Conservation (phyloP, 2,329 filamentous ascomycete genomes). For the Lasiodiplodia citricola region DNA sequence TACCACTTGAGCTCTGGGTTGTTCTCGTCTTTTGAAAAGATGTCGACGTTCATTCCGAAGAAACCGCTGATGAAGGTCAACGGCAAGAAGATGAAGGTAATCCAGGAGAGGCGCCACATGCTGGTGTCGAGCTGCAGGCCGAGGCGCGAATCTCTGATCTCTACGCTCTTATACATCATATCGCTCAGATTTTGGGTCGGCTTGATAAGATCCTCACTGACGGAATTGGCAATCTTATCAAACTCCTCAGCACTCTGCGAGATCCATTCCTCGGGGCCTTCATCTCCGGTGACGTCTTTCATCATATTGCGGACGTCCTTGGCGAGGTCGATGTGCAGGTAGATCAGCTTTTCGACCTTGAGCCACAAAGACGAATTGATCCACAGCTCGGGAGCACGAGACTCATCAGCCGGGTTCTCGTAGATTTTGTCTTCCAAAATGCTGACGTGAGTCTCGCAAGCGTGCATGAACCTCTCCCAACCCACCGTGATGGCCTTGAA, state of each 20-base stretch:
- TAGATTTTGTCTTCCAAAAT: slow-evolving; percentile 60
- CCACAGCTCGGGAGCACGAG: slow-evolving; percentile 59
- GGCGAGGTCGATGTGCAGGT: slow-evolving; percentile 55
- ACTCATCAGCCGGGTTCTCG: slow-evolving; percentile 60
- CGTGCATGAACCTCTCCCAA: slow-evolving; percentile 54
- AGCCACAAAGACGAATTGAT: slow-evolving; percentile 57
- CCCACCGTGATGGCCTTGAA: slow-evolving; percentile 53
- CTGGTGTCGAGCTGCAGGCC: slow-evolving; percentile 55
- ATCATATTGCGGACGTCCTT: slow-evolving; percentile 53
- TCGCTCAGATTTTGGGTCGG: slow-evolving; percentile 57
- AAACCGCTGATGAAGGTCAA: slow-evolving; percentile 57
- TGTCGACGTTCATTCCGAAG: slow-evolving; percentile 60
- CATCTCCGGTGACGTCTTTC: slow-evolving; percentile 46
- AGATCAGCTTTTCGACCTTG: slow-evolving; percentile 59
- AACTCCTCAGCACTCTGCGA: slow-evolving; percentile 48
- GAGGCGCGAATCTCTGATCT: slow-evolving; percentile 57
- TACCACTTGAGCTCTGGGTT: slow-evolving; percentile 57
- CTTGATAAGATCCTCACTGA: slow-evolving; percentile 57
- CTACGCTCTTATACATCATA: slow-evolving; percentile 58
- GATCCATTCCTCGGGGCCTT: slow-evolving; percentile 49
- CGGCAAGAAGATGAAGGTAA: slow-evolving; percentile 76
- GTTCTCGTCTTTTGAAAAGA: slow-evolving; percentile 40
- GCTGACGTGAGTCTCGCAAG: slow-evolving; percentile 55
- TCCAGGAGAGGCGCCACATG: slow-evolving; percentile 66
- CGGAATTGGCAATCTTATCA: slow-evolving; percentile 53